A percentile compares a stretch with the other conserved stretches of the same genome.
Evolutionary conservation across 2,329 filamentous ascomycete genomes (phyloP).

Genomic region (Didymella lethalis): DNA sequence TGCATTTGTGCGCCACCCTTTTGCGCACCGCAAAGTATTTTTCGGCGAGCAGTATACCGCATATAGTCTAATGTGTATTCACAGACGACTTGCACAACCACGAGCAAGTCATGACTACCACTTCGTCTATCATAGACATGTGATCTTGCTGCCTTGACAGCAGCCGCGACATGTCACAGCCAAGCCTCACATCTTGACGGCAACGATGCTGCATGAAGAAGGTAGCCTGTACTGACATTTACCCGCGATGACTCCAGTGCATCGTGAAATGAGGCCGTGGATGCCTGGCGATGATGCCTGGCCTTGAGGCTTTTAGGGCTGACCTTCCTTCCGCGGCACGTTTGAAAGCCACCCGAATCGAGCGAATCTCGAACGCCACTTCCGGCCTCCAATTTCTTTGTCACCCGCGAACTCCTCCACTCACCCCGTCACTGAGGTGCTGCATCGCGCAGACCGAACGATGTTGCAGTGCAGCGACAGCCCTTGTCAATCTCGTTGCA

Average conservation of each 20-base stretch:
- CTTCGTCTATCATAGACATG: neutral
- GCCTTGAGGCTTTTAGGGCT: slow-evolving; percentile 10
- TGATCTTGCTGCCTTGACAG: neutral
- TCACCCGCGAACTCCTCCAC: neutral
- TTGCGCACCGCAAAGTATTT: neutral
- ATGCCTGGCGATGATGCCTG: slow-evolving; percentile 14
- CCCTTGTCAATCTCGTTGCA: neutral
- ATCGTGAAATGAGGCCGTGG: slow-evolving; percentile 5
- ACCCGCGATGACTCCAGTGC: slow-evolving; percentile 4
- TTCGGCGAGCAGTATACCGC: neutral
- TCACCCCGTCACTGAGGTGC: neutral
- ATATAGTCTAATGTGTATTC: neutral
- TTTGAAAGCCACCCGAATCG: slow-evolving; percentile 5
- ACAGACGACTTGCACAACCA: slow-evolving; percentile 3
- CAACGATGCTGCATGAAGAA: neutral
- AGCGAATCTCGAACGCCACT: slow-evolving; percentile 15
- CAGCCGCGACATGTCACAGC: slow-evolving; percentile 3
- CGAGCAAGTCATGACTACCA: neutral
- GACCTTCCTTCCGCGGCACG: slow-evolving; percentile 6
- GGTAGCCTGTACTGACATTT: neutral
- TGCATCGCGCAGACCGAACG: neutral
- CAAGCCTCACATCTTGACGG: slow-evolving; percentile 4
- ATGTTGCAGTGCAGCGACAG: slow-evolving; percentile 5
- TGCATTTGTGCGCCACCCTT: neutral
- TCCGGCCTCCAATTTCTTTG: slow-evolving; percentile 17